phyloP scores from a whole-genome alignment of 192 early-diverging fungal genomes.

The Funneliformis geosporum region DNA sequence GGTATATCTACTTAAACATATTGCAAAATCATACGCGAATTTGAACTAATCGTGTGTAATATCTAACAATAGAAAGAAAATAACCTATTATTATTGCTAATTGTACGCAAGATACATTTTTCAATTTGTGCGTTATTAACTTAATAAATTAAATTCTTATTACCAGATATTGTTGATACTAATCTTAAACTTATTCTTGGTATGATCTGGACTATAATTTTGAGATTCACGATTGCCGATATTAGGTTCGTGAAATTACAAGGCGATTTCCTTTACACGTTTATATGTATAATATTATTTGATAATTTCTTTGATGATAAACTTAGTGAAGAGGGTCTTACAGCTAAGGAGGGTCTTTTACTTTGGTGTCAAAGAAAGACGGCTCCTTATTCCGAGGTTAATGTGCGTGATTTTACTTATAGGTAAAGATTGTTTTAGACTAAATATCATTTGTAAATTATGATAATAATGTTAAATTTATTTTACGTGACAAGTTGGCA shows the following conservation, averaged over 20 bases:
- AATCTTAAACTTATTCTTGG: constrained; percentile 92
- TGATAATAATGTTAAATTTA: not conserved
- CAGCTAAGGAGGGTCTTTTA: constrained; percentile 93
- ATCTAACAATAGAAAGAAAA: not conserved
- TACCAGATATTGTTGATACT: constrained; percentile 86
- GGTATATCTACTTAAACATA: constrained; percentile 42
- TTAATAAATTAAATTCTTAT: not conserved
- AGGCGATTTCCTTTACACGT: not conserved
- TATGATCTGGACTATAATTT: constrained; percentile 96
- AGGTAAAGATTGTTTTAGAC: not conserved
- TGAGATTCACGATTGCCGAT: constrained; percentile 94
- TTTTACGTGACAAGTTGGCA: constrained; percentile 66
- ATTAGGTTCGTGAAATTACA: constrained; percentile 58
- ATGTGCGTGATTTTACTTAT: constrained; percentile 89
- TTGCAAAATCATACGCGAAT: not conserved
- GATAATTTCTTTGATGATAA: too few relatives aligned
- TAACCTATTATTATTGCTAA: not conserved
- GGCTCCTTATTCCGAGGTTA: constrained; percentile 84
- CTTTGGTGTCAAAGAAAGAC: constrained; percentile 98
- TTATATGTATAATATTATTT: not conserved
- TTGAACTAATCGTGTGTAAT: not conserved
- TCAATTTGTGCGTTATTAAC: not conserved
- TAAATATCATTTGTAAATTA: not conserved
- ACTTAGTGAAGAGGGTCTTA: constrained; percentile 86
- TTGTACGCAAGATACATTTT: not conserved